Conservation (phyloP, 208 protist species). For the Jaenimonas drosophilae region DNA sequence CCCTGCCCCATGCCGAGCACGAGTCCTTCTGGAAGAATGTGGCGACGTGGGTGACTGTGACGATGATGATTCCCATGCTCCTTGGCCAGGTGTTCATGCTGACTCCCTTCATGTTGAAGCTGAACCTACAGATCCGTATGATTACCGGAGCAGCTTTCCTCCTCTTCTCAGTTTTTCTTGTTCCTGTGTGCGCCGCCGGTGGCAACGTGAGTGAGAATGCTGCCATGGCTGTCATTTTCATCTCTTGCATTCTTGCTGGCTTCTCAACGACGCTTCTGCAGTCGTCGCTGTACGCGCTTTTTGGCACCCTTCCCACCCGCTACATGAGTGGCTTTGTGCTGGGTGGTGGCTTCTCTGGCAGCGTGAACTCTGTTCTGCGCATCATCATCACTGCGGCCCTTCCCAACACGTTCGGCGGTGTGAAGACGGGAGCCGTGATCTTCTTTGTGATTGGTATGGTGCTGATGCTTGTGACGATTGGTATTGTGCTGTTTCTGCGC, state of each 20-base stretch:
- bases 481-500: conserved; percentile 13
- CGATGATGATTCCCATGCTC: conserved; percentile 32
- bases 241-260: conserved; percentile 16
- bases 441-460: conserved; percentile 30
- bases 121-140: conserved; percentile 24
- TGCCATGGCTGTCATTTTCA: conserved; percentile 20
- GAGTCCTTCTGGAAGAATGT: conserved; percentile 24
- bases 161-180: conserved; percentile 15
- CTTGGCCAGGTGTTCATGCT: conserved; percentile 22
- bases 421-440: conserved; percentile 30
- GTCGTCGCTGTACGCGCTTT: conserved; percentile 23
- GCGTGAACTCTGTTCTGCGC: conserved; percentile 26
- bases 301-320: conserved; percentile 17
- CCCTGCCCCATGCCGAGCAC: conserved; percentile 10
- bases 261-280: conserved; percentile 16
- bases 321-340: conserved; percentile 29
- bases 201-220: conserved; percentile 16
- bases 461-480: conserved; percentile 20
- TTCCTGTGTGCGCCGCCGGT: conserved; percentile 18
- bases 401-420: conserved; percentile 19
- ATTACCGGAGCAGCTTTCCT: conserved; percentile 12
- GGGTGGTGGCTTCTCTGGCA: conserved; percentile 27
- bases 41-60: conserved; percentile 25
- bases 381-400: conserved; percentile 25
- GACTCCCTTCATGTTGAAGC: conserved; percentile 17